phyloP scores from a whole-genome alignment of 2,329 filamentous ascomycete species.

The Cladophialophora bantiana region DNA sequence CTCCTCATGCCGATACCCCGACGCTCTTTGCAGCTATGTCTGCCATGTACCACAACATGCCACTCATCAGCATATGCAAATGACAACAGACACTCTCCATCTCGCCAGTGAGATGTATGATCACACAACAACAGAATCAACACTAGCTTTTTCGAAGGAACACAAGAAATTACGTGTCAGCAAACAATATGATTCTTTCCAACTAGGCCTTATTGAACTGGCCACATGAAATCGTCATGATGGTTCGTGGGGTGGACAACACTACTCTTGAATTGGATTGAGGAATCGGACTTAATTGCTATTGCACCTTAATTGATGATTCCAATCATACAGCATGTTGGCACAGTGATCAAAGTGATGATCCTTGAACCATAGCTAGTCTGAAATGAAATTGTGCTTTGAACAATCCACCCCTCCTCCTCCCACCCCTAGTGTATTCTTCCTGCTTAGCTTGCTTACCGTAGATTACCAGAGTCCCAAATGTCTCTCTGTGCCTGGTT shows the following conservation, averaged over 20 bases:
- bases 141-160: constrained; percentile 25
- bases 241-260: constrained; percentile 1
- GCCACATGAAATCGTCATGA: constrained; percentile 14
- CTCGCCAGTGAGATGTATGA: constrained; percentile 25
- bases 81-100: constrained; percentile 25
- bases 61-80: constrained; percentile 30
- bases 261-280: constrained; percentile 23
- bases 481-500: background rate
- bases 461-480: background rate
- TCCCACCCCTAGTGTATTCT: background rate
- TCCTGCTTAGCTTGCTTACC: background rate
- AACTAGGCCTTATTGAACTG: constrained; percentile 31
- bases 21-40: constrained; percentile 38
- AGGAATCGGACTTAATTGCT: constrained; percentile 27
- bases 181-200: constrained; percentile 23
- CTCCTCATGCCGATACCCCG: constrained; percentile 27
- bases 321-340: constrained; percentile 24
- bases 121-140: constrained; percentile 18
- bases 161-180: constrained; percentile 13
- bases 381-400: constrained; percentile 24
- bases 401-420: constrained; percentile 13
- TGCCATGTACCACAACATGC: constrained; percentile 35
- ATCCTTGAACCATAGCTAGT: constrained; percentile 29
- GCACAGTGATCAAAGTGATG: constrained; percentile 21
- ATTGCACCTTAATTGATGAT: constrained; percentile 27